Base-by-base conservation (phyloP, 345 rosid genomes). In the Hirschfeldia incana region DNA sequence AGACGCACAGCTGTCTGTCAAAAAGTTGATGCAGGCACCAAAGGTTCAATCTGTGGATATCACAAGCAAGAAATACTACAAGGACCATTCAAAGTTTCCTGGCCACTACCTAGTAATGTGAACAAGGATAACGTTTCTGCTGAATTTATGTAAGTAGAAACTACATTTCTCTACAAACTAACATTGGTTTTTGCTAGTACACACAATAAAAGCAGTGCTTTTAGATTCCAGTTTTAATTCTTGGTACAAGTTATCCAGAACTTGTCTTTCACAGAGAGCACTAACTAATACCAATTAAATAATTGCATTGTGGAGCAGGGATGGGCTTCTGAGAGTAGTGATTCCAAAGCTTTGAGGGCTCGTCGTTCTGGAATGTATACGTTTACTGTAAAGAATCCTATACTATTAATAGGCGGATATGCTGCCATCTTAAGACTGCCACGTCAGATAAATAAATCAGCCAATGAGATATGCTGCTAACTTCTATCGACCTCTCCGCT, bases 81-180 rank as follows among this genome's bases (percentile, higher is more conserved):
- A 73, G 97, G 90, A 36, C 88, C 97, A 15, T 92, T 78, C 84
- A 84, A 81, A 53, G 85, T 90, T 67, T 81, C 79, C 2, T 92
- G 98, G 98, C 86, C 90, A n/a, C 89, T 94, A 62, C 96, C 98
- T 5, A 32, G 51, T 16, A 76, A 88, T 69, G 92, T 75, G 67
- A 85, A 89, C 87, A 92, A 82, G 78, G 90, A 89, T 73, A 60
- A 63, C 13, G 79, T 94, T 76, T 85, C 88, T 0, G 98, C 97
- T 16, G 96, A 94, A 65, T 89, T 92, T 74, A 62, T 84, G 98
- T 90, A 86, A 92, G 94, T 65, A 7, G 30, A 34, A 16, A 65
- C 69, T 49, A 28, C 6, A 13, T 51, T 68, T 61, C 4, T 69
- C 65, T 57, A 75, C 17, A 71, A 69, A 30, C 34, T 59, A 53